A percentile compares a stretch with the other conserved stretches of the same genome.
Evolutionary conservation across 331 rosid species (phyloP).

Genomic region (Acacia pycnantha): DNA sequence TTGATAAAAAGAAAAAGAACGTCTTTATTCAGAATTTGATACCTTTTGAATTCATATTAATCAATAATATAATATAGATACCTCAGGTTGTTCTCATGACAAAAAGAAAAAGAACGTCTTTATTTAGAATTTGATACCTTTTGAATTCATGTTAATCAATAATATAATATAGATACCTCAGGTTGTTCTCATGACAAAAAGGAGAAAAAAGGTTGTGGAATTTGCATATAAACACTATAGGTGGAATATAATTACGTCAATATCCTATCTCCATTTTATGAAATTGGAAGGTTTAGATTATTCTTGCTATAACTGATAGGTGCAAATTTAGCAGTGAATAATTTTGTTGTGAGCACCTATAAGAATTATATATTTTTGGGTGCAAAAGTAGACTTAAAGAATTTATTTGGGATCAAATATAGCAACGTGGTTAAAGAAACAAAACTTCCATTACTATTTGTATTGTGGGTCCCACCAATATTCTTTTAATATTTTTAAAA

Average conservation of each 20-base stretch:
- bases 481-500: too few relatives aligned
- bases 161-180: background rate
- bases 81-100: background rate
- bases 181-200: background rate
- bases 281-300: background rate
- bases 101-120: background rate
- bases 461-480: too few relatives aligned
- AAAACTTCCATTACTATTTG: too few relatives aligned
- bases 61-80: background rate
- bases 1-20: background rate
- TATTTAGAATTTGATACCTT: background rate
- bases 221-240: background rate
- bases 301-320: too few relatives aligned
- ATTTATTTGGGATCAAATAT: too few relatives aligned
- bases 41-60: background rate
- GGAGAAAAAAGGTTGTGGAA: background rate
- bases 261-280: background rate
- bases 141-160: background rate
- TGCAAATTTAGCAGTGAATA: too few relatives aligned
- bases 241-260: background rate
- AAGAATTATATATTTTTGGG: too few relatives aligned
- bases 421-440: too few relatives aligned
- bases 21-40: background rate
- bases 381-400: too few relatives aligned
- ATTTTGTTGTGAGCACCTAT: too few relatives aligned